These are phyloP conservation scores for Calonectria crousiana DNA, from an alignment of 2,329 filamentous ascomycete species.

Conservation along the genomic window DNA sequence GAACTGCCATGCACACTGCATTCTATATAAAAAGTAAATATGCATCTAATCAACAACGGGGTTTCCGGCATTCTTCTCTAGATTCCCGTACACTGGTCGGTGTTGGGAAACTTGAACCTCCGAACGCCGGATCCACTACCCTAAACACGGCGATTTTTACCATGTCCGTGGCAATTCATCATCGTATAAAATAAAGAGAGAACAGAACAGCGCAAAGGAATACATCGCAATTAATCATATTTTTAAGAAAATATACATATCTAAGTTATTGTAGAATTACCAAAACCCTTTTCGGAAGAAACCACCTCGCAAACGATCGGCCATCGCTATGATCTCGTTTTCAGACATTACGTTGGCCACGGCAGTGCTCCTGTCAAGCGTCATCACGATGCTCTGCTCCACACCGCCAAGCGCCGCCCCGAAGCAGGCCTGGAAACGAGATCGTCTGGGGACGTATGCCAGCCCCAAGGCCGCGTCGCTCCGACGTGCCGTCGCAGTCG, in stretches of 20 bases:
- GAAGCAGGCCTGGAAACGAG: conserved; percentile 1
- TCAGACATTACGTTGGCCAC: background rate
- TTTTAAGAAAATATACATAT: background rate
- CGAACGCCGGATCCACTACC: background rate
- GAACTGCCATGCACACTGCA: no score
- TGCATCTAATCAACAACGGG: background rate
- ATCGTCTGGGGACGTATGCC: conserved; percentile 1
- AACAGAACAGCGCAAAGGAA: no score
- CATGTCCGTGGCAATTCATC: background rate
- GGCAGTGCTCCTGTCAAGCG: conserved; percentile 8
- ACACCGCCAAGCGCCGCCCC: background rate
- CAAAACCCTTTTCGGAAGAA: background rate
- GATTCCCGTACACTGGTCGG: background rate
- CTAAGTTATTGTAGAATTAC: background rate
- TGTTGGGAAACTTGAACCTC: background rate
- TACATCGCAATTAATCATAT: background rate
- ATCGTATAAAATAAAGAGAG: background rate
- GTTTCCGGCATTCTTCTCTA: background rate
- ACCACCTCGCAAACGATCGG: background rate
- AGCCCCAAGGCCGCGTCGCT: conserved; percentile 2
- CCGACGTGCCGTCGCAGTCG: conserved; percentile 6
- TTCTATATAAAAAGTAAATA: background rate
- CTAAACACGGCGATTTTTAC: background rate
- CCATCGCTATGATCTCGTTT: background rate
- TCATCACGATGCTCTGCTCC: conserved; percentile 9